A percentile compares a stretch with the other conserved stretches of the same genome.
phyloP scores from a whole-genome alignment of 2,329 filamentous ascomycete species.

The Fonsecaea monophora region DNA sequence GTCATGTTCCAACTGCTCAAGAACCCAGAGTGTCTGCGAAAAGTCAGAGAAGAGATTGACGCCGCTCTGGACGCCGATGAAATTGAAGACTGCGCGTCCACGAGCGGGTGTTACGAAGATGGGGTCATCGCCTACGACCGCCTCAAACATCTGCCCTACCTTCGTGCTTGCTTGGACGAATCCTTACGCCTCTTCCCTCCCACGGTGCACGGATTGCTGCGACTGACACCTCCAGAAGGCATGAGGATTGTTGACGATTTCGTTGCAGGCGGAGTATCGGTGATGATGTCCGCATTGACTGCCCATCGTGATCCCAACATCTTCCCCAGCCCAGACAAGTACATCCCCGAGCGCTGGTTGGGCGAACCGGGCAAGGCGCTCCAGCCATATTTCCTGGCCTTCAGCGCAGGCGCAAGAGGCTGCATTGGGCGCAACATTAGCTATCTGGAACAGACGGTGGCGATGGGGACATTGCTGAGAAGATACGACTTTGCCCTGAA shows the following conservation, averaged over 20 bases:
- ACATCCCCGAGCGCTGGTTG: conserved; percentile 65
- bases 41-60: conserved; percentile 56
- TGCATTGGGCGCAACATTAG: conserved; percentile 54
- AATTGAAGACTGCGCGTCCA: conserved; percentile 44
- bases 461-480: conserved; percentile 53
- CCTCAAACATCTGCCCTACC: conserved; percentile 66
- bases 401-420: conserved; percentile 49
- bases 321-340: conserved; percentile 69
- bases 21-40: conserved; percentile 51
- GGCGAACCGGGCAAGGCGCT: conserved; percentile 30
- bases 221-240: conserved; percentile 69
- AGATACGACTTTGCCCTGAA: conserved; percentile 52
- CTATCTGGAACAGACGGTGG: conserved; percentile 57
- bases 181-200: conserved; percentile 77
- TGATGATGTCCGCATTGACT: conserved; percentile 76
- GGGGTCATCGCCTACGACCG: conserved; percentile 59
- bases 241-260: conserved; percentile 69
- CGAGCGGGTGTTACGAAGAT: conserved; percentile 40
- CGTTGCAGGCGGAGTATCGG: conserved; percentile 72
- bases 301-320: conserved; percentile 74
- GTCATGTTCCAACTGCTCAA: conserved; percentile 59
- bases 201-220: conserved; percentile 64
- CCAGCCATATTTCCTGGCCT: conserved; percentile 43
- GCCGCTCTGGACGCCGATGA: conserved; percentile 48
- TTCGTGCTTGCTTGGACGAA: conserved; percentile 79